Percentiles rank a stretch among this genome's conserved stretches.
Evolutionary conservation across 495 filamentous ascomycete genomes (phyloP).

Genomic region (Podospora pseudoanserina): DNA sequence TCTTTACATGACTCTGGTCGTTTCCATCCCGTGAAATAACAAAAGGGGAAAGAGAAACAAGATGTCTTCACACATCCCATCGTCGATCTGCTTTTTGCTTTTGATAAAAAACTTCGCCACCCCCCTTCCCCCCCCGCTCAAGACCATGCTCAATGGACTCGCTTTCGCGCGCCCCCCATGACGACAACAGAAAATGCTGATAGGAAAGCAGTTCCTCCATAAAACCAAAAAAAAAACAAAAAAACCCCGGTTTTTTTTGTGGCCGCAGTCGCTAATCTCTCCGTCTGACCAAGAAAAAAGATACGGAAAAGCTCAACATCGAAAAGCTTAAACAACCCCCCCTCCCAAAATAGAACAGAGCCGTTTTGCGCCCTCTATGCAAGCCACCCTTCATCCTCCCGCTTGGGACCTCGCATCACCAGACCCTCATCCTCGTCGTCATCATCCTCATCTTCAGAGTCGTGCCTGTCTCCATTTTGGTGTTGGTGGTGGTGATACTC

Average conservation of each 20-base stretch:
- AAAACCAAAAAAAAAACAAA: background rate
- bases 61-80: background rate
- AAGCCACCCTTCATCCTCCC: conserved; percentile 50
- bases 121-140: background rate
- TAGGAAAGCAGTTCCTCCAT: background rate
- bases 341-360: background rate
- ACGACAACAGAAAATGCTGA: background rate
- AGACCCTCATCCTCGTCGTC: conserved; percentile 44
- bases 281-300: background rate
- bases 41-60: background rate
- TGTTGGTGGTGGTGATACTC: conserved; percentile 8
- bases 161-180: background rate
- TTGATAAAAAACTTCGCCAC: background rate
- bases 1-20: background rate
- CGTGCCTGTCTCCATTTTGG: conserved; percentile 7
- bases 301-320: background rate
- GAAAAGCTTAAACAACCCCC: background rate
- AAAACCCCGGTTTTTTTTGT: background rate
- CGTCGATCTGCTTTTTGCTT: background rate
- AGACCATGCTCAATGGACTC: background rate
- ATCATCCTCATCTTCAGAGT: conserved; percentile 33
- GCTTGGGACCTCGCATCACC: conserved; percentile 48
- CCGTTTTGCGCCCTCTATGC: conserved; percentile 26
- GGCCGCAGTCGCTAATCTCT: background rate
- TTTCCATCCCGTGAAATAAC: background rate